Evolutionary conservation across 768 basidiomycete genomes (phyloP).

Genomic region (Boletus pseudopeckii): DNA sequence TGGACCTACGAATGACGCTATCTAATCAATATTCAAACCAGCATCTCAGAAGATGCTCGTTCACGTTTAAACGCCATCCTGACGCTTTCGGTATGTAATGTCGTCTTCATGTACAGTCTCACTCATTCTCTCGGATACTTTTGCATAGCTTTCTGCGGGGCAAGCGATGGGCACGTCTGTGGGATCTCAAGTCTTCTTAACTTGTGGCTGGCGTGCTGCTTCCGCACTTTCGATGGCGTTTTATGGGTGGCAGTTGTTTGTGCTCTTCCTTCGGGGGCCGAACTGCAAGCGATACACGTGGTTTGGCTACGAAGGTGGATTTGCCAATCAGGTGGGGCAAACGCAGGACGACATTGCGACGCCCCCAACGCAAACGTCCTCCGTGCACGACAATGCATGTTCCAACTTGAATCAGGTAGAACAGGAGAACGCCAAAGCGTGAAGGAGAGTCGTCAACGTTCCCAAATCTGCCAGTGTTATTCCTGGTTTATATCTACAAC

Average conservation of each 20-base stretch:
- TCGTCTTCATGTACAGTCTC: neutral
- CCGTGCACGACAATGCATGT: neutral
- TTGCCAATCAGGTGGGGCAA: conserved; percentile 15
- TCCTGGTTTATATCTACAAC: neutral
- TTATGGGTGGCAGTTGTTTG: conserved; percentile 31
- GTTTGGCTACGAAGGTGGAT: conserved; percentile 63
- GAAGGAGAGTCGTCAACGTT: neutral
- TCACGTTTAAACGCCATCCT: conserved; percentile 30
- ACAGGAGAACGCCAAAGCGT: neutral
- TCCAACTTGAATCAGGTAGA: neutral
- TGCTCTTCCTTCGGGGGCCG: conserved; percentile 39
- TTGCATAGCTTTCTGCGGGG: conserved; percentile 29
- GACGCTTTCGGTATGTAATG: conserved; percentile 23
- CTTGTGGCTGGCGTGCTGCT: conserved; percentile 37
- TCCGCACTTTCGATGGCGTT: conserved; percentile 33
- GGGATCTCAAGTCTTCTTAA: conserved; percentile 38
- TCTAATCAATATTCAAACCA: conserved; percentile 7
- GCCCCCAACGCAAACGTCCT: conserved; percentile 1
- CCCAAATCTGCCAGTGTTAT: neutral
- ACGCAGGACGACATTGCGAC: neutral
- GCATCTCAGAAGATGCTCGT: conserved; percentile 25
- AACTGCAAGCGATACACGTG: conserved; percentile 37
- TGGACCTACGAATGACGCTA: neutral
- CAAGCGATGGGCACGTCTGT: conserved; percentile 43
- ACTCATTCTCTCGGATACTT: neutral